Percentiles rank a stretch among this genome's conserved stretches.
Conservation (phyloP, 2,329 filamentous ascomycete species). For the Leptographium galeiforme region DNA sequence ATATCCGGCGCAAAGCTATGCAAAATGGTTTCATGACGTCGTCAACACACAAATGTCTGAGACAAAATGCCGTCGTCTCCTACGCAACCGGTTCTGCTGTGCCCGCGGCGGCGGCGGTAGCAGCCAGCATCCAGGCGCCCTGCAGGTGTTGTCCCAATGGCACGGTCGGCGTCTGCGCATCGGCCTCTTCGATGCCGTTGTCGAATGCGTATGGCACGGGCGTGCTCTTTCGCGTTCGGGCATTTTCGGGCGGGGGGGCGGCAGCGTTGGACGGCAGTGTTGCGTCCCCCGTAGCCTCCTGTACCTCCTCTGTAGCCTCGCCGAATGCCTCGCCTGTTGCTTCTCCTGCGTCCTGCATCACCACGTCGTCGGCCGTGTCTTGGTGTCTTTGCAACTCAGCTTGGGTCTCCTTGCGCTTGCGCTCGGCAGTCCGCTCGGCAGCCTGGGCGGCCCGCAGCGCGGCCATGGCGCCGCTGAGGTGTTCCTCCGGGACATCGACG, state of each 20-base stretch:
- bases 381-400: not conserved
- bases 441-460: conserved; percentile 13
- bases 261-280: not conserved
- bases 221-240: conserved; percentile 11
- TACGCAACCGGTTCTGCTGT: conserved; percentile 8
- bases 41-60: too few species aligned
- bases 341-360: not conserved
- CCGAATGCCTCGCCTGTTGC: not conserved
- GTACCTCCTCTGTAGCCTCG: not conserved
- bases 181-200: conserved; percentile 4
- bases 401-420: not conserved
- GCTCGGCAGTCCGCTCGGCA: conserved; percentile 3
- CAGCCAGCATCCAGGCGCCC: conserved; percentile 6
- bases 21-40: too few species aligned
- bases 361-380: not conserved
- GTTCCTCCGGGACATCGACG: conserved; percentile 23
- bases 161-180: conserved; percentile 7
- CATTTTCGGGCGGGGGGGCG: not conserved
- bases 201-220: conserved; percentile 7
- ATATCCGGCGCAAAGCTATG: too few species aligned
- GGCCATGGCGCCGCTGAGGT: conserved; percentile 18
- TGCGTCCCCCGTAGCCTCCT: not conserved
- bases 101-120: not conserved
- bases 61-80: too few species aligned
- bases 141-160: conserved; percentile 5